Evolutionary conservation across 129 eudicot species (phyloP), one percentile per base, ranked within the genome.

Genomic region (Silybum marianum): DNA sequence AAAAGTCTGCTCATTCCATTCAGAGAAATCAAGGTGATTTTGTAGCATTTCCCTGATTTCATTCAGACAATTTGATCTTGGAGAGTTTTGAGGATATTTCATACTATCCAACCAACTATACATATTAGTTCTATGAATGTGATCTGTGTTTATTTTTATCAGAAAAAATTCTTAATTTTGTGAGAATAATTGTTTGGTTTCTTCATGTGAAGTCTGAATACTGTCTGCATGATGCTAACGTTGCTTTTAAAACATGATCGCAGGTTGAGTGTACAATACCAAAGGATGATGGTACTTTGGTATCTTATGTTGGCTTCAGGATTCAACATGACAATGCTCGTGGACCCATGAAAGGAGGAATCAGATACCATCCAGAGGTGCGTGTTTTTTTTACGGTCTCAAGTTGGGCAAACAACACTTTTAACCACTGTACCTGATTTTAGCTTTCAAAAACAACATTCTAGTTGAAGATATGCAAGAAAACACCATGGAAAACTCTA

Each of bases 311-410:
- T 62, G 99, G 99, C 36, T 96, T 96, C 84, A 88, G 99, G 79
- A 77, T 95, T 75, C 99, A 95, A 75, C 99, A 95, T n/a, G 99
- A 95, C 84, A 95, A 95, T 84, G 93, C 99, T 23, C 91, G 99
- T 69, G 99, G 99, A 2, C 99, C 99, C 46, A 96, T 96, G 99
- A 96, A 96, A 78, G 99, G 99, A 42, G 99, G 99, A 82, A 96
- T 96, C 78, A 86, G 99, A 91, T 96, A 96, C 88, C 99, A 96
- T 51, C 99, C 98, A 19, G 99, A 96, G 98, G 98, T 94, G 12
- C 2, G 73, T 28, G 30, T 28, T 28, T 75, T 34, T 74, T 73
- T 4, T 79, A 69, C 70, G 26, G 39, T 8, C 38, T 81, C 83
- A 30, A 74, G 54, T 72, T 63, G 25, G 7, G 0, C 13, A 4